Evolutionary conservation across 2,329 filamentous ascomycete species (phyloP).

Genomic region (Exophiala xenobiotica): DNA sequence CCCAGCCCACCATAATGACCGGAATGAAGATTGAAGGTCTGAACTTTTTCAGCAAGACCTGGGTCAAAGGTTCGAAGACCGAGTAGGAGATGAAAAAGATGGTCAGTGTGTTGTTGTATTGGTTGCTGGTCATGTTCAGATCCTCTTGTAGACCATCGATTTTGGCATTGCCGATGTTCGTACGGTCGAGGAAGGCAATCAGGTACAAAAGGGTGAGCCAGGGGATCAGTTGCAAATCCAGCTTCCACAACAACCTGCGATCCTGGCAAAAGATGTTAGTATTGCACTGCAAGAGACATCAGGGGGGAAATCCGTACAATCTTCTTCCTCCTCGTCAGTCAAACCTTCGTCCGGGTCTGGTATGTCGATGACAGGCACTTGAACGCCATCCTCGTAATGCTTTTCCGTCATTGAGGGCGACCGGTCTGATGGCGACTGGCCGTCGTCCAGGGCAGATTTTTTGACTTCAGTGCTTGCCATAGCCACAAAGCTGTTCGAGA

Average conservation of each 20-base stretch:
- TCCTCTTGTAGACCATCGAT: conserved; percentile 59
- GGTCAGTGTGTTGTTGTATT: conserved; percentile 74
- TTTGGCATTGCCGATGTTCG: conserved; percentile 75
- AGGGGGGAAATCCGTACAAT: conserved; percentile 50
- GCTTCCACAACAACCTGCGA: conserved; percentile 44
- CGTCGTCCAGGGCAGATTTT: neutral
- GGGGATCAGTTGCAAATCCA: conserved; percentile 47
- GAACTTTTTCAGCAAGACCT: conserved; percentile 74
- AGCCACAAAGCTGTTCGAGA: too few species aligned
- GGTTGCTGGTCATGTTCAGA: conserved; percentile 59
- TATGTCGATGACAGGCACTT: conserved; percentile 15
- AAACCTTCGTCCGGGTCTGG: conserved; percentile 64
- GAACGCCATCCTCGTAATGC: conserved; percentile 16
- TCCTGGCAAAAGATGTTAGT: conserved; percentile 35
- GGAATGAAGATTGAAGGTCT: conserved; percentile 78
- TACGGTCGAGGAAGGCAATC: conserved; percentile 41
- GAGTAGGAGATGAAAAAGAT: conserved; percentile 88
- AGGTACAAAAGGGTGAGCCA: conserved; percentile 50
- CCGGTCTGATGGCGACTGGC: neutral
- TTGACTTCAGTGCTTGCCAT: neutral
- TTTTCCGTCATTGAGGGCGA: conserved; percentile 19
- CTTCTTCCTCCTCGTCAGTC: conserved; percentile 60
- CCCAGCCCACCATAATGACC: conserved; percentile 68
- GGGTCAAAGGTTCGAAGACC: conserved; percentile 71
- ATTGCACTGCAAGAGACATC: neutral